phyloP scores from a whole-genome alignment of 352 stramenopile species.

The Pythium brassicae region DNA sequence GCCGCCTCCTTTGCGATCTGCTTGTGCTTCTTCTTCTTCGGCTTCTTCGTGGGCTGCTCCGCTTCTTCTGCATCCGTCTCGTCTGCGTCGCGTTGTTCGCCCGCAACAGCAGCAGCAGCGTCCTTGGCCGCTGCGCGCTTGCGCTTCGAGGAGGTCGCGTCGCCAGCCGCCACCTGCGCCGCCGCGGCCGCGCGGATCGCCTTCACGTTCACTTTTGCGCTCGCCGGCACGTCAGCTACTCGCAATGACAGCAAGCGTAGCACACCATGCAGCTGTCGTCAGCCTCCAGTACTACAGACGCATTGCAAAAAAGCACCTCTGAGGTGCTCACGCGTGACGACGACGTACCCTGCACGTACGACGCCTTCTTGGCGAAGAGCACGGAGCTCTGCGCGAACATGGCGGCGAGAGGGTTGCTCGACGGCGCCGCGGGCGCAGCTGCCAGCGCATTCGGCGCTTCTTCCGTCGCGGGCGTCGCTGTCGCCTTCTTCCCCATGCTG shows the following conservation, averaged over 20 bases:
- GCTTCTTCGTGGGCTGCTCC: constrained; percentile 22
- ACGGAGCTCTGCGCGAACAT: constrained; percentile 58
- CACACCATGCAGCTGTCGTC: too few relatives aligned
- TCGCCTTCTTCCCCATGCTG: constrained; percentile 14
- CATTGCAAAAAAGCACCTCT: not conserved
- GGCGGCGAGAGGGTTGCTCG: constrained; percentile 27
- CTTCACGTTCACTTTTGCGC: not conserved
- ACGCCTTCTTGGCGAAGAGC: constrained; percentile 62
- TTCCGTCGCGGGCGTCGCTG: not conserved
- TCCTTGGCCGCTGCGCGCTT: constrained; percentile 10
- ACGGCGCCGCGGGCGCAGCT: constrained; percentile 5
- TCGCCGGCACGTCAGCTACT: not conserved
- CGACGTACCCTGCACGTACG: constrained; percentile 27
- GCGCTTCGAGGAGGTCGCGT: constrained; percentile 7
- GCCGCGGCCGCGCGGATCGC: constrained; percentile 10
- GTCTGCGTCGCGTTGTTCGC: not conserved
- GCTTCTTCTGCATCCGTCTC: constrained; percentile 16
- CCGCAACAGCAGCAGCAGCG: constrained; percentile 4
- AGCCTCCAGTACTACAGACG: too few relatives aligned
- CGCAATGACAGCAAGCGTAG: too few relatives aligned
- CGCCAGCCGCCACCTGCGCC: constrained; percentile 1
- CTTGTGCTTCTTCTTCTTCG: constrained; percentile 37
- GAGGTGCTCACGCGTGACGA: not conserved
- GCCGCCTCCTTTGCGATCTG: constrained; percentile 14
- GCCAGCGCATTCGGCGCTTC: not conserved